phyloP scores from a whole-genome alignment of 83 land plant species.

The Larix sibirica region DNA sequence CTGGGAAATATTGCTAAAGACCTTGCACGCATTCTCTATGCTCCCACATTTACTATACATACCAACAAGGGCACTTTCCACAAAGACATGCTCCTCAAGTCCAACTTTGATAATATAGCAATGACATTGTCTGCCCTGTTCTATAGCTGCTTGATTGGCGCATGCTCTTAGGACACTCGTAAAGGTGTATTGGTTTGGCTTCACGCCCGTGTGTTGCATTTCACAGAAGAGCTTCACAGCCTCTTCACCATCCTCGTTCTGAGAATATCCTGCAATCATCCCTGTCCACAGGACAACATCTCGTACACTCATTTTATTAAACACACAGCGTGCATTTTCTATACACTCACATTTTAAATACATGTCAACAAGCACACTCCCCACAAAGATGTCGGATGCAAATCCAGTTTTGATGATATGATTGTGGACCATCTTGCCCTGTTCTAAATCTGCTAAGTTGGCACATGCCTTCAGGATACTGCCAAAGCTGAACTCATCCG shows the following conservation, averaged over 20 bases:
- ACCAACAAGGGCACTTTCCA: conserved; percentile 44
- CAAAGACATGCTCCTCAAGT: conserved; percentile 25
- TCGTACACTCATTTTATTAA: conserved; percentile 33
- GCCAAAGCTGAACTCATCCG: conserved; percentile 41
- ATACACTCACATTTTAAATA: conserved; percentile 56
- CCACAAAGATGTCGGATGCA: conserved; percentile 32
- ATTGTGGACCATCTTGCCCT: conserved; percentile 48
- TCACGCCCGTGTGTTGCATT: conserved; percentile 32
- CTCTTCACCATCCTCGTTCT: conserved; percentile 28
- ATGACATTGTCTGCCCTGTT: conserved; percentile 50
- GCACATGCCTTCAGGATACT: conserved; percentile 37
- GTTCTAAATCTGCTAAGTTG: conserved; percentile 36
- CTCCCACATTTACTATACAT: conserved; percentile 62
- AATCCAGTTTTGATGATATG: conserved; percentile 39
- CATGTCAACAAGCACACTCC: conserved; percentile 51
- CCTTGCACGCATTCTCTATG: conserved; percentile 25
- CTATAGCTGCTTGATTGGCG: conserved; percentile 39
- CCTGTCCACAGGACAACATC: conserved; percentile 49
- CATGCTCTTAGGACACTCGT: conserved; percentile 36
- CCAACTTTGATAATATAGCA: conserved; percentile 44
- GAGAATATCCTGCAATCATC: conserved; percentile 42
- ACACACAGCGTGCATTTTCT: conserved; percentile 24
- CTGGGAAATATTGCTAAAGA: conserved; percentile 23
- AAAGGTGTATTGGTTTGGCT: conserved; percentile 38
- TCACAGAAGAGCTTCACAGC: conserved; percentile 27